Base-by-base conservation (phyloP, 768 basidiomycete genomes). In the Phanerodontia chrysosporium region DNA sequence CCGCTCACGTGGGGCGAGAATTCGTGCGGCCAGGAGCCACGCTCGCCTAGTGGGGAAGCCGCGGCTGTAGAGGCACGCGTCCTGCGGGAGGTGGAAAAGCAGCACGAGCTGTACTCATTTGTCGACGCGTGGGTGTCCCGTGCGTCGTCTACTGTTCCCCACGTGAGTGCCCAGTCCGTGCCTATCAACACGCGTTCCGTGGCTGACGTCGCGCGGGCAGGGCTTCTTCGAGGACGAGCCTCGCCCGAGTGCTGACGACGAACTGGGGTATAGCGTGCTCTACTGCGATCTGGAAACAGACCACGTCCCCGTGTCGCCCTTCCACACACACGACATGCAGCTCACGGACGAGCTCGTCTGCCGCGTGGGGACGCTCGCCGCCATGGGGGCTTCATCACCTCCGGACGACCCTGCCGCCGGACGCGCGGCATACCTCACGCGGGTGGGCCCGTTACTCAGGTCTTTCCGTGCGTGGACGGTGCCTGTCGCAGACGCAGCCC, bases 401-500 rank as follows among this genome's bases (percentile, higher is more conserved):
- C 10, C 22, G 9, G 46, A 25, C 9, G 46, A 48, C 46, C 22
- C 46, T 48, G 46, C 22, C 18, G 22, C 46, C 16, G 46, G 25
- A 6, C 46, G 27, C 9, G 10, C 27, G 22, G 46, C 46, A 24
- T 48, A 48, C 22, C 22, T 48, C 46, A 25, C 56, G 42, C 55
- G 28, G 9, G 36, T 61, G 32, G 57, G 45, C 16, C 45, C 60
- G 13, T 36, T 58, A 25, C 51, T 60, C 39, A 13, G 21, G 45
- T 24, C 30, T 3, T 32, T 39, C 8, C 45, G 53, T 16, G 28
- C 55, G 51, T 58, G 49, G 39, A 42, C 39, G 18, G 39, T 42
- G 45, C 45, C 52, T 32, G 16, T 27, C n/a, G 30, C 39, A 27
- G 54, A 59, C 16, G 42, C 60, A 24, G 49, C 74, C 39, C 71